Evolutionary conservation across 495 filamentous ascomycete species (phyloP), one percentile per base, ranked within the genome.

Genomic region (Niebla homalea): DNA sequence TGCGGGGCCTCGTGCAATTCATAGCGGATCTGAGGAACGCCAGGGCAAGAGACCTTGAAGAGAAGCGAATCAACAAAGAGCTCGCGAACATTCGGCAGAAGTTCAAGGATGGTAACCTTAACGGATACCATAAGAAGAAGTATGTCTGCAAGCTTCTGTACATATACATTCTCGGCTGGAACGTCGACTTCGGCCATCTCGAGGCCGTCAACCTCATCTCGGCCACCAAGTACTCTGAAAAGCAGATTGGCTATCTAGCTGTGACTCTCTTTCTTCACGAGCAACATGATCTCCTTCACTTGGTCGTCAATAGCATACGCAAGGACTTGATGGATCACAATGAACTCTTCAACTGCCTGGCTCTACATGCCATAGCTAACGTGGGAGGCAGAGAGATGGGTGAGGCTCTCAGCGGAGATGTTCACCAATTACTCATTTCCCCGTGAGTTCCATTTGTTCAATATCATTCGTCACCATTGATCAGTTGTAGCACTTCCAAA

Each of bases 121-220:
- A 83, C 66, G 93, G 93, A 45, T 99, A 99, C 60, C 86, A 94
- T 67, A 94, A 93, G 76, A 99, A 99, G 77, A 99, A 99, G 85
- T 99, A 99, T 62, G 93, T 99, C 41, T 99, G 93, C 84, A 98
- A 98, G 80, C 76, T 99, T 55, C 77, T 99, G 41, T 99, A 99
- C 62, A 96, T 99, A 58, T 99, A 99, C 64, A 99, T 99, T 50
- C 80, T 97, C 44, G 93, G 93, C 7, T 99, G 93, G 82, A 93
- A 99, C 62, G 89, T 99, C 68, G 93, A 97, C 64, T 99, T 99
- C 62, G 93, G 93, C 20, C 93, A 99, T 63, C 79, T 97, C 35
- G 93, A 99, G 68, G 93, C 93, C 8, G 89, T 99, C 64, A 96
- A 96, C 56, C 77, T 99, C 51, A 90, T 99, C 49, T 95, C 90